phyloP scores from a whole-genome alignment of 129 eudicot species.

The Saussurea involucrata region DNA sequence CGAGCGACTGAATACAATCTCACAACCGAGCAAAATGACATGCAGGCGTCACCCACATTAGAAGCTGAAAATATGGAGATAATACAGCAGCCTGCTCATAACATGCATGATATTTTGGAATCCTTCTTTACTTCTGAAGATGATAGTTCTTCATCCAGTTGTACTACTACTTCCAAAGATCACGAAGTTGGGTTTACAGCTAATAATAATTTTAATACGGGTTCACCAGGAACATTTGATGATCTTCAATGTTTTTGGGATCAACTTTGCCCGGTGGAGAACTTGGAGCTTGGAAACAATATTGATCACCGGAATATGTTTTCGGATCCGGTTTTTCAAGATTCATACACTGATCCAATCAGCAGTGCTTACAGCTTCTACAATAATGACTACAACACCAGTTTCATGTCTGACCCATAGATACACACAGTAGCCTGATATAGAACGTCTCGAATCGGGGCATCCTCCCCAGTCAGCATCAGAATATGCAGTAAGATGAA shows the following conservation, averaged over 20 bases:
- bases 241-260: slow-evolving; percentile 25
- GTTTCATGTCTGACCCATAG: neutral
- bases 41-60: neutral
- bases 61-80: neutral
- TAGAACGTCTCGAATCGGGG: no score
- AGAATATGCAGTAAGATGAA: no score
- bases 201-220: neutral
- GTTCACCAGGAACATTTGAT: neutral
- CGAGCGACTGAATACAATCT: neutral
- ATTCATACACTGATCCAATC: slow-evolving; percentile 20
- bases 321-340: slow-evolving; percentile 4
- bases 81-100: neutral
- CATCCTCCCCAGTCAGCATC: no score
- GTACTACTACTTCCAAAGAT: neutral
- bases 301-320: neutral
- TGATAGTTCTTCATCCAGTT: neutral
- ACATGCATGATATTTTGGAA: neutral
- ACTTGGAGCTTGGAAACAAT: slow-evolving; percentile 5
- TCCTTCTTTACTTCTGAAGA: neutral
- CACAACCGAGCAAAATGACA: neutral
- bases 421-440: no score
- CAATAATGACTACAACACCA: neutral
- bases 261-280: slow-evolving; percentile 18
- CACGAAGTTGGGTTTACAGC: neutral
- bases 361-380: neutral